Base-by-base conservation (phyloP, 1,139 yeast species). In the Yamadazyma jaroonii region DNA sequence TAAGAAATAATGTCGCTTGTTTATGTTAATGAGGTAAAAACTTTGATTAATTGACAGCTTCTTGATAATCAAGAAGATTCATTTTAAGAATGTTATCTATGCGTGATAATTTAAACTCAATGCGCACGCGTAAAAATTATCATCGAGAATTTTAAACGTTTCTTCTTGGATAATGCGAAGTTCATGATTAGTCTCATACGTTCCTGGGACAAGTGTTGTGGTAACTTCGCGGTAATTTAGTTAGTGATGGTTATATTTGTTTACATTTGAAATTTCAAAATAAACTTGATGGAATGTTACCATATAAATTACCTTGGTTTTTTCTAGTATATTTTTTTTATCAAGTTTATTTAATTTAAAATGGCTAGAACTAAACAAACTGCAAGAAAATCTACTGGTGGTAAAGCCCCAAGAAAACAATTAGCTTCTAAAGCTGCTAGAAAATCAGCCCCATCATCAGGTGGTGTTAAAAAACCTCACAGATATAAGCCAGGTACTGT, bases 401-500 rank as follows among this genome's bases (percentile, higher is more conserved):
- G 97, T 77, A 90, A 90, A 74, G 97, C 97, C 53, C 97, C 97
- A 80, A 87, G 97, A 84, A 90, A 90, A 79, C 96, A 89, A 77
- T 81, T 90, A 64, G 97, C 97, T 62, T 89, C 97, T 56, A 90
- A 90, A 85, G 97, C 96, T 60, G 97, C 97, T 57, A 85, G 97
- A 82, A 90, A 90, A 76, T 89, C 97, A 42, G 97, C 97, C 45
- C 92, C 95, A 77, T 78, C 96, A 50, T 83, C 96, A 52, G 97
- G 97, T 68, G 97, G 97, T 84, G 97, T 90, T 68, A 90, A 90
- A 90, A 90, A 90, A 80, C 97, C 97, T 55, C 97, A 90, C 89
- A 88, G 97, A 85, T 90, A 89, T 79, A 90, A 89, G 94, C 97
- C 97, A 71, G 97, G 97, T 89, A 90, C 97, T 64, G 97, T 90